These are phyloP conservation scores for Ogataea zsoltii DNA, from an alignment of 805 yeast species.

Conservation along the genomic window DNA sequence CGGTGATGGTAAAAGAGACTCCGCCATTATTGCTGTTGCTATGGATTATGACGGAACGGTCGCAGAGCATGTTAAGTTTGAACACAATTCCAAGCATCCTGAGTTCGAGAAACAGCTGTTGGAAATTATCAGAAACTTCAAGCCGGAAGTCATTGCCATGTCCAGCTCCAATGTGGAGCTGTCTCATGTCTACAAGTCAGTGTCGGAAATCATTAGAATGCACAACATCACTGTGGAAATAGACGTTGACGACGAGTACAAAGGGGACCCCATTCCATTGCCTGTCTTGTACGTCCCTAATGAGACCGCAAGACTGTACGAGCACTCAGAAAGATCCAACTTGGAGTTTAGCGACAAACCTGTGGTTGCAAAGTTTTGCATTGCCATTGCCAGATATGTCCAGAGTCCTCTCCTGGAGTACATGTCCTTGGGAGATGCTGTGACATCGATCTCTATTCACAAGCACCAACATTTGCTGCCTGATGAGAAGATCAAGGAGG, in stretches of 20 bases:
- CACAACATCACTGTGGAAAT: constrained; percentile 54
- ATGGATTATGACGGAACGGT: constrained; percentile 81
- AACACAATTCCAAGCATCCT: constrained; percentile 62
- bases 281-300: constrained; percentile 85
- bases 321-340: constrained; percentile 72
- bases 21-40: constrained; percentile 82
- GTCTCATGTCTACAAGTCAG: constrained; percentile 56
- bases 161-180: constrained; percentile 83
- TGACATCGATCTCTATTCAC: constrained; percentile 62
- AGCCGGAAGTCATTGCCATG: constrained; percentile 88
- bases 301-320: constrained; percentile 88
- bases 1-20: constrained; percentile 83
- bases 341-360: constrained; percentile 85
- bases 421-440: constrained; percentile 73
- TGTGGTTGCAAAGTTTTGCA: constrained; percentile 75
- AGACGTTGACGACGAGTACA: constrained; percentile 39
- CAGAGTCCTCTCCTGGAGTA: constrained; percentile 95
- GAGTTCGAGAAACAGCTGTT: constrained; percentile 68
- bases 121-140: constrained; percentile 57
- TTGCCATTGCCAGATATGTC: constrained; percentile 86
- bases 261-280: constrained; percentile 40
- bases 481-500: constrained; percentile 59
- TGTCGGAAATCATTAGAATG: constrained; percentile 55
- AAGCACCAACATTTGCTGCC: constrained; percentile 73
- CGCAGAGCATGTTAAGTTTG: constrained; percentile 75